Percentiles rank a stretch among this genome's conserved stretches.
Evolutionary conservation across 106 monocot species (phyloP).

Genomic region (Dendrobium huoshanense): DNA sequence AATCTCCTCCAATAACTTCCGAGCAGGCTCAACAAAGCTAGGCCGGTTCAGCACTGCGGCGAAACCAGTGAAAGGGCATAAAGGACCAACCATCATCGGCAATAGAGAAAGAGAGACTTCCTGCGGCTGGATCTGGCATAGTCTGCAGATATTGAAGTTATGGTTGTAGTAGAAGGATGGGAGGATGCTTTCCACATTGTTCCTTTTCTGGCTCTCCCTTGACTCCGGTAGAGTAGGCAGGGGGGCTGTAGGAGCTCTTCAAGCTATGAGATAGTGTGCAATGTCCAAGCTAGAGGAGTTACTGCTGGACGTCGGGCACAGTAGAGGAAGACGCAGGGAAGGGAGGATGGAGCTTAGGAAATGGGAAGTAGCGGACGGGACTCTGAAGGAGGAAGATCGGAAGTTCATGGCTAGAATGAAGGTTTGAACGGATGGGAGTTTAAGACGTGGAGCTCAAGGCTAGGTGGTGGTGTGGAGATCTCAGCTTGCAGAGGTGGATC

Average conservation of each 20-base stretch:
- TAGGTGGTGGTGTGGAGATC: too few species aligned
- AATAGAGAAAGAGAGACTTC: slow-evolving; percentile 21
- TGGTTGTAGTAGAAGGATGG: not conserved
- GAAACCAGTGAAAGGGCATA: slow-evolving; percentile 75
- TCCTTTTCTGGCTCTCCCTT: not conserved
- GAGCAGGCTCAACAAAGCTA: slow-evolving; percentile 55
- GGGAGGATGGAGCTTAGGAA: too few species aligned
- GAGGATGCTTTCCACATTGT: not conserved
- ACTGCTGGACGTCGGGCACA: too few species aligned
- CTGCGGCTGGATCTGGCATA: not conserved
- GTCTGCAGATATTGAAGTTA: not conserved
- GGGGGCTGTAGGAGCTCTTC: not conserved
- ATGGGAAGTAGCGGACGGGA: too few species aligned
- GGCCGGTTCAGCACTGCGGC: slow-evolving; percentile 60
- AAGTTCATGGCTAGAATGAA: too few species aligned
- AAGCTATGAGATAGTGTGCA: not conserved
- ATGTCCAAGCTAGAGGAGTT: too few species aligned
- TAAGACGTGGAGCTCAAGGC: too few species aligned
- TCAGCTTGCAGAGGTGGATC: too few species aligned
- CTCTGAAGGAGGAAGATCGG: too few species aligned
- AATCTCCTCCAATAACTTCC: slow-evolving; percentile 65
- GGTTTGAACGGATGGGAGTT: too few species aligned
- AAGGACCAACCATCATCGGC: slow-evolving; percentile 15
- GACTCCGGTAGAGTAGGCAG: not conserved
- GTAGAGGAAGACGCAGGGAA: too few species aligned